Evolutionary conservation across 75 land plant species (phyloP).

Genomic region (Azolla pinnata): DNA sequence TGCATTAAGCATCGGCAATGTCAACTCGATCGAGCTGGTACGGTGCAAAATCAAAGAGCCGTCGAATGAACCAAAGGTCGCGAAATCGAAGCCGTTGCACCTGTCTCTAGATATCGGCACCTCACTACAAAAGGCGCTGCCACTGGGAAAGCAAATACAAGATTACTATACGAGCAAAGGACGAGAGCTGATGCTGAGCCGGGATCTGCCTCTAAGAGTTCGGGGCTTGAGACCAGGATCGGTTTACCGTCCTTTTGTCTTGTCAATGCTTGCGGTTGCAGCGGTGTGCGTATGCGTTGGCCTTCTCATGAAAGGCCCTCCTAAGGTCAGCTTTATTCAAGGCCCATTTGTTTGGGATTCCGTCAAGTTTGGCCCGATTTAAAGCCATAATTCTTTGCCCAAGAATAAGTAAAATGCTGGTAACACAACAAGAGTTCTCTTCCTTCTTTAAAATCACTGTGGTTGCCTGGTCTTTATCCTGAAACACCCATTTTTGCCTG

Average conservation of each 20-base stretch:
- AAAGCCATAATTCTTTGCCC: too few relatives aligned
- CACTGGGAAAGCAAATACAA: neutral
- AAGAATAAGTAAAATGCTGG: too few relatives aligned
- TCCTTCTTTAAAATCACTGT: too few relatives aligned
- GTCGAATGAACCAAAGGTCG: too few relatives aligned
- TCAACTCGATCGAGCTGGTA: too few relatives aligned
- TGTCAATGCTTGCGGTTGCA: conserved; percentile 77
- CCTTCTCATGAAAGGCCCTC: conserved; percentile 52
- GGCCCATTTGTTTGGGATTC: conserved; percentile 66
- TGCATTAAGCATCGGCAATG: conserved; percentile 43
- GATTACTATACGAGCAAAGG: neutral
- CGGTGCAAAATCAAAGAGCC: too few relatives aligned
- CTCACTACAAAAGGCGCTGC: neutral
- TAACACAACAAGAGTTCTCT: too few relatives aligned
- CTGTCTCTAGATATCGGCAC: too few relatives aligned
- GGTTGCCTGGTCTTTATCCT: too few relatives aligned
- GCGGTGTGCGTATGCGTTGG: conserved; percentile 87
- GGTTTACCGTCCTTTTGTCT: conserved; percentile 56
- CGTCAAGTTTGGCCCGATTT: conserved; percentile 29
- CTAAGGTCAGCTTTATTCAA: conserved; percentile 34
- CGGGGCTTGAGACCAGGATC: conserved; percentile 13
- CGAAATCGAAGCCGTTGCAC: too few relatives aligned
- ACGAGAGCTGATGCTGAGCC: neutral
- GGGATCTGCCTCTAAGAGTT: conserved; percentile 5
- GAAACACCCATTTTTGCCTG: too few relatives aligned